Evolutionary conservation across 2,329 filamentous ascomycete species (phyloP), one percentile per base, ranked within the genome.

Genomic region (Fusarium staphyleae): DNA sequence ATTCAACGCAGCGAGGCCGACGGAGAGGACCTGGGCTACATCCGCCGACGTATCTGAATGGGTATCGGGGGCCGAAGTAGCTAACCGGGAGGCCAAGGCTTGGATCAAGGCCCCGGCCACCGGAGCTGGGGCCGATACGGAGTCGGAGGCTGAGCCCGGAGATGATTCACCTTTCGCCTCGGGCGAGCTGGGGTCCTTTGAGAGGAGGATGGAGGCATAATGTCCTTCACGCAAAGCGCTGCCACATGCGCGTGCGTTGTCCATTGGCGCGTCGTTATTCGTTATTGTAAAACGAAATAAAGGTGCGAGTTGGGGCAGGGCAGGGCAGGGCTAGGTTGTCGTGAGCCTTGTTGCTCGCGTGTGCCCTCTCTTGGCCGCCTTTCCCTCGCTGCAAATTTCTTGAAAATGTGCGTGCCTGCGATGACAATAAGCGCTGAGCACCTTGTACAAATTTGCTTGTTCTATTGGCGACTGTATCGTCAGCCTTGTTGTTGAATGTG

Each of bases 1-100:
- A 67, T 91, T 83, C 10, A 96, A 79, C 2, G 74, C 69, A 33
- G 74, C 73, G 7, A 74, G 45, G 5, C 67, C 72, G 19, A 75
- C 64, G 12, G 66, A 57, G 1, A 74, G 57, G 10, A 63, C 51
- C 14, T 63, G 58, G 10, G 57, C 44, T 14, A 32, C 41, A 22
- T 52, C 41, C 11, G 40, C 42, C 15, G 39, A 19, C 5, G 51
- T 24, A n/a, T 52, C 43, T 12, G 48, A 11, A 14, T 32, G 30
- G 5, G 51, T 13, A 9, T 47, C 54, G 16, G 57, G 29, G 13
- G 32, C 18, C 24, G 48, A 43, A 13, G 34, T 44, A 19, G 35
- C 52, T 35, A 65, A 40, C n/a, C 44, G 52, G 18, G 51, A 30
- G 14, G 45, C 42, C 26, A 68, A 63, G 16, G 46, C 60, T 35